A percentile compares a stretch with the other conserved stretches of the same genome.
Evolutionary conservation across 352 stramenopile species (phyloP).

Genomic region (Phytopythium sindhum): DNA sequence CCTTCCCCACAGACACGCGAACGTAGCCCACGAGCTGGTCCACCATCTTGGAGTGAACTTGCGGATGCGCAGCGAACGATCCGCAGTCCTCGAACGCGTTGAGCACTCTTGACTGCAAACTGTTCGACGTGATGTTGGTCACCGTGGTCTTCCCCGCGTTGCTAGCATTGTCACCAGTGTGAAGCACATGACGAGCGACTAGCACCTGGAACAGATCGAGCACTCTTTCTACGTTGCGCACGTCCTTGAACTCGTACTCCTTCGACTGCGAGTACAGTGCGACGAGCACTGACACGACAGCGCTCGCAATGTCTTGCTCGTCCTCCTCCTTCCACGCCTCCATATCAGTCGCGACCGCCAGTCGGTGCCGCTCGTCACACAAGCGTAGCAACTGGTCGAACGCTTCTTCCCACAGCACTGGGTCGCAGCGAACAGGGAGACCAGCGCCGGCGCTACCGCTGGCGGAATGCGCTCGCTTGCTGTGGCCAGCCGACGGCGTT

Average conservation of each 20-base stretch:
- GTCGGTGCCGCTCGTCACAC: slow-evolving; percentile 40
- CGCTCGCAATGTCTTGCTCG: slow-evolving; percentile 76
- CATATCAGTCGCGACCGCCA: slow-evolving; percentile 15
- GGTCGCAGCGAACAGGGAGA: slow-evolving; percentile 32
- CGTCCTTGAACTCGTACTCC: slow-evolving; percentile 70
- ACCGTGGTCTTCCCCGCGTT: slow-evolving; percentile 26
- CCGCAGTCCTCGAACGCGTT: slow-evolving; percentile 83
- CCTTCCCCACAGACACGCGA: slow-evolving; percentile 26
- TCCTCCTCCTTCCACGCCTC: slow-evolving; percentile 60
- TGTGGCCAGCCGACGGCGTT: slow-evolving; percentile 16
- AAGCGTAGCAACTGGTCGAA: slow-evolving; percentile 60
- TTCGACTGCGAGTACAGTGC: slow-evolving; percentile 76
- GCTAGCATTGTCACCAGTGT: slow-evolving; percentile 21
- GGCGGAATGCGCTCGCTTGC: slow-evolving; percentile 11
- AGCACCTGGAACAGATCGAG: slow-evolving; percentile 61
- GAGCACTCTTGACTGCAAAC: slow-evolving; percentile 74
- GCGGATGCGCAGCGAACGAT: slow-evolving; percentile 57
- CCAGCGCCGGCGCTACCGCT: not conserved
- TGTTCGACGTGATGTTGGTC: slow-evolving; percentile 77
- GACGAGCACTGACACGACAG: slow-evolving; percentile 69
- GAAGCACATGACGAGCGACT: slow-evolving; percentile 68
- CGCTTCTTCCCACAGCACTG: slow-evolving; percentile 60
- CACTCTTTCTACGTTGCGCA: slow-evolving; percentile 55
- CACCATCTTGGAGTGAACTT: slow-evolving; percentile 64
- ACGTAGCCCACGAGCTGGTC: slow-evolving; percentile 73